phyloP scores from a whole-genome alignment of 345 rosid genomes.

The Eutrema japonicum region DNA sequence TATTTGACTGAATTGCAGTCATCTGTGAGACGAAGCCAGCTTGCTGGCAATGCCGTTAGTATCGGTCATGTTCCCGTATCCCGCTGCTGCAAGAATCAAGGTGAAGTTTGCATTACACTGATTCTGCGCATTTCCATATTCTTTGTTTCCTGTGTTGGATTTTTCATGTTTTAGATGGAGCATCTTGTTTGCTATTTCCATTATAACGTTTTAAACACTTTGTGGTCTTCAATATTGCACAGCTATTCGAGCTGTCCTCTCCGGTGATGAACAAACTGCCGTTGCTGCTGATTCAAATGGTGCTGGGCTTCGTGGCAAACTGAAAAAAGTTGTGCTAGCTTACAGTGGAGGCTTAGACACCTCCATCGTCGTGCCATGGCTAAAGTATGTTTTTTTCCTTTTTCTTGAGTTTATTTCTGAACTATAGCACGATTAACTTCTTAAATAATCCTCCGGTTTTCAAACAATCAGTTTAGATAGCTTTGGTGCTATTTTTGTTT shows the following conservation, averaged over 20 bases:
- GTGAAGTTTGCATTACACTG: constrained; percentile 13
- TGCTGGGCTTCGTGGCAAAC: constrained; percentile 71
- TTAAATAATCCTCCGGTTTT: not conserved
- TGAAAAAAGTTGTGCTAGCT: constrained; percentile 93
- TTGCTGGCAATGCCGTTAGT: constrained; percentile 33
- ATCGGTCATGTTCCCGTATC: constrained; percentile 8
- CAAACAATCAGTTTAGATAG: not conserved
- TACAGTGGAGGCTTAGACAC: constrained; percentile 98
- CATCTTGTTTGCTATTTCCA: not conserved
- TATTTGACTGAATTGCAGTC: constrained; percentile 23
- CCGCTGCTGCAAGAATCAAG: constrained; percentile 41
- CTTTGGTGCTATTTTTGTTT: not conserved
- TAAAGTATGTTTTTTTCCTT: constrained; percentile 56
- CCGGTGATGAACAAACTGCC: constrained; percentile 47
- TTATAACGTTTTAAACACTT: not conserved
- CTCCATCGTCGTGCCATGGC: constrained; percentile 97
- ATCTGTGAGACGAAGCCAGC: constrained; percentile 38
- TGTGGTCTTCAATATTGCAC: constrained; percentile 22
- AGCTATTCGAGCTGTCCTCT: constrained; percentile 66
- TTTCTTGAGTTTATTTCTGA: constrained; percentile 5
- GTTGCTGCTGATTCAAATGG: constrained; percentile 42
- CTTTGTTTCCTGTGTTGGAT: not conserved
- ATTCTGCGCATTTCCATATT: not conserved
- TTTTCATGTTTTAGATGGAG: not conserved
- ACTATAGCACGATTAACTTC: not conserved